Evolutionary conservation across 1,284 basidiomycete genomes (phyloP), one percentile per base, ranked within the genome.

Genomic region (Pascua guehoae): DNA sequence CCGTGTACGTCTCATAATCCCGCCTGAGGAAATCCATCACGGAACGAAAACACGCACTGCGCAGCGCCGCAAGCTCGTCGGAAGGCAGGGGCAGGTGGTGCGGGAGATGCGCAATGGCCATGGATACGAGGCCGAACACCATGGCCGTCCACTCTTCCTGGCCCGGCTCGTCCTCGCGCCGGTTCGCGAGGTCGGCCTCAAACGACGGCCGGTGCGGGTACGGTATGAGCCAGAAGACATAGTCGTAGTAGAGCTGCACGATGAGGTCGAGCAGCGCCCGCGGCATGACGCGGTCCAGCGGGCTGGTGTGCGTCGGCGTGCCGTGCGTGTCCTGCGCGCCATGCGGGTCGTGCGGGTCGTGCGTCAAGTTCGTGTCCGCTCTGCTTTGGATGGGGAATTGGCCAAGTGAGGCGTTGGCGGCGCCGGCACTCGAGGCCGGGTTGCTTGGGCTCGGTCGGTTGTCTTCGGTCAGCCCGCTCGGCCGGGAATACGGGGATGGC

Each of bases 211-310:
- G 63, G 53, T 69, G 70, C 5, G 67, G 58, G 47, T 61, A 62
- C 9, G 88, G 89, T 12, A 87, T 89, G 47, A 91, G 51, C 37
- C 88, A 88, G 71, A 89, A 89, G 49, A 91, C 88, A 70, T 88
- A 90, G 73, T 90, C 88, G 69, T 90, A 90, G 78, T 90, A 91
- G 36, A 91, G 81, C 24, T 84, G 81, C 57, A 90, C 85, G 64
- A 91, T 88, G 58, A 46, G 56, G 12, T 53, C 50, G 24, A 65
- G 54, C 3, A 63, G 47, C 7, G 56, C 53, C 16, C 43, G 43
- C 0, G 36, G 42, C 36, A 51, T 15, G 7, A 45, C 47, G 10
- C 16, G 36, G 10, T 48, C 47, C 8, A 48, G 18, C 15, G 18
- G 18, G 12, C 8, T 45, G 24, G 24, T 32, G 24, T 32, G 24